These are phyloP conservation scores for Volvox reticuliferus DNA, from an alignment of 139 green algal genomes.

Conservation along the genomic window DNA sequence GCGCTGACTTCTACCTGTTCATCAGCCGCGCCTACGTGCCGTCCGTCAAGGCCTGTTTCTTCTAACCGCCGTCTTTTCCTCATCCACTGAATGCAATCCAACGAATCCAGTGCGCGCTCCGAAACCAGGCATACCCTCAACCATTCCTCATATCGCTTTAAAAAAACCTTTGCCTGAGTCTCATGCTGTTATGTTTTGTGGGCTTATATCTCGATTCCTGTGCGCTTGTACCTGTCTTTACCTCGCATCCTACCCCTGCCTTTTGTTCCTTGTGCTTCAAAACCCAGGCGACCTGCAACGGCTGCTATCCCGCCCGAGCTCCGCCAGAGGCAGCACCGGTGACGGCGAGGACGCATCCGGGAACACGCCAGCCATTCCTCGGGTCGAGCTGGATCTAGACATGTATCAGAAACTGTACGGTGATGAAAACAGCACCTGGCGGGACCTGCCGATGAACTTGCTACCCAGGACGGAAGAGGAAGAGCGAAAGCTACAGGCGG, in stretches of 20 bases:
- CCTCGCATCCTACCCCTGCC: background rate
- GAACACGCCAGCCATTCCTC: background rate
- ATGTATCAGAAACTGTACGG: conserved; percentile 13
- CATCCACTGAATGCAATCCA: too few species aligned
- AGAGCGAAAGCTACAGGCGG: background rate
- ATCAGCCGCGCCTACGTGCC: too few species aligned
- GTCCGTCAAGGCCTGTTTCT: too few species aligned
- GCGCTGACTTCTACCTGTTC: too few species aligned
- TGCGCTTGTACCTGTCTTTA: background rate
- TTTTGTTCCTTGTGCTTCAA: background rate
- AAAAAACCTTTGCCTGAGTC: too few species aligned
- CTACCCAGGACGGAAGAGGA: conserved; percentile 20
- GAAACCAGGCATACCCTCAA: too few species aligned
- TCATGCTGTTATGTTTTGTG: too few species aligned
- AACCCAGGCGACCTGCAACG: background rate
- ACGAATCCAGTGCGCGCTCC: too few species aligned
- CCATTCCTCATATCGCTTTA: too few species aligned
- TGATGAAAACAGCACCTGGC: background rate
- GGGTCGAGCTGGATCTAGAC: background rate
- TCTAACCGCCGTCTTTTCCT: too few species aligned
- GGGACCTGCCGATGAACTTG: conserved; percentile 22
- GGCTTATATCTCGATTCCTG: too few species aligned
- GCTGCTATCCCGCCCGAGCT: background rate
- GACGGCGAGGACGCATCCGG: background rate
- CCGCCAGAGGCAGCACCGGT: background rate